These are phyloP conservation scores for Xerocomus spinulosus DNA, from an alignment of 768 basidiomycete genomes.

Conservation along the genomic window DNA sequence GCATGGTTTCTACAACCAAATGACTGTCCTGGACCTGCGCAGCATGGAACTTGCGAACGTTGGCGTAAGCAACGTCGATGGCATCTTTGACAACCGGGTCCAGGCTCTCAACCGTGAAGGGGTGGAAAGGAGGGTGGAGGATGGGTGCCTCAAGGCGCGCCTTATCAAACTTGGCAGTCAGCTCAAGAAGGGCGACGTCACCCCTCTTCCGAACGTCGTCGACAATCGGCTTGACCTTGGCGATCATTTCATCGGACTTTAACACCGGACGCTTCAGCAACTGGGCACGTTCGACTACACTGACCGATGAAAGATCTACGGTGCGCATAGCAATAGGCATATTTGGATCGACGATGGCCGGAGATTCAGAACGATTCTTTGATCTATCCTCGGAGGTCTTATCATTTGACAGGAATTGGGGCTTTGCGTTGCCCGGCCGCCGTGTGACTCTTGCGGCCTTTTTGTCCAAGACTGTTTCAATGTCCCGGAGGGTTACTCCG, in stretches of 20 bases:
- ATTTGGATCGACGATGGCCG: slow-evolving; percentile 27
- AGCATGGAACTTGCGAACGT: slow-evolving; percentile 87
- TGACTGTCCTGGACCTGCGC: slow-evolving; percentile 73
- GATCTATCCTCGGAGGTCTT: slow-evolving; percentile 23
- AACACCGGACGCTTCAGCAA: slow-evolving; percentile 88
- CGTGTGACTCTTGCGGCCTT: slow-evolving; percentile 87
- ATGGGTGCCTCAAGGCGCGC: slow-evolving; percentile 65
- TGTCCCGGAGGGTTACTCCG: slow-evolving; percentile 78
- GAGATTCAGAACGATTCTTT: slow-evolving; percentile 26
- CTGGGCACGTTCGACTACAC: slow-evolving; percentile 51
- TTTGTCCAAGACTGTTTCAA: slow-evolving; percentile 76
- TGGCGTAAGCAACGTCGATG: slow-evolving; percentile 86
- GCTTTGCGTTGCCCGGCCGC: slow-evolving; percentile 88
- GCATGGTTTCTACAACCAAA: slow-evolving; percentile 92
- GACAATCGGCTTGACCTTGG: slow-evolving; percentile 92
- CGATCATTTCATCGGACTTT: slow-evolving; percentile 57
- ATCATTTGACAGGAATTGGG: slow-evolving; percentile 51
- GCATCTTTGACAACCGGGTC: slow-evolving; percentile 65
- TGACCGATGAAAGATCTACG: slow-evolving; percentile 48
- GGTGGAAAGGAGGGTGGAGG: slow-evolving; percentile 70
- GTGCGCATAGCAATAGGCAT: slow-evolving; percentile 75
- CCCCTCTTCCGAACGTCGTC: slow-evolving; percentile 79
- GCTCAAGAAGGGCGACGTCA: slow-evolving; percentile 79
- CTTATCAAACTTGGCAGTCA: slow-evolving; percentile 93
- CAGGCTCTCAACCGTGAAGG: slow-evolving; percentile 46